Evolutionary conservation across 805 yeast genomes (phyloP).

Genomic region (baker's yeast (Saccharomyces cerevisiae)): DNA sequence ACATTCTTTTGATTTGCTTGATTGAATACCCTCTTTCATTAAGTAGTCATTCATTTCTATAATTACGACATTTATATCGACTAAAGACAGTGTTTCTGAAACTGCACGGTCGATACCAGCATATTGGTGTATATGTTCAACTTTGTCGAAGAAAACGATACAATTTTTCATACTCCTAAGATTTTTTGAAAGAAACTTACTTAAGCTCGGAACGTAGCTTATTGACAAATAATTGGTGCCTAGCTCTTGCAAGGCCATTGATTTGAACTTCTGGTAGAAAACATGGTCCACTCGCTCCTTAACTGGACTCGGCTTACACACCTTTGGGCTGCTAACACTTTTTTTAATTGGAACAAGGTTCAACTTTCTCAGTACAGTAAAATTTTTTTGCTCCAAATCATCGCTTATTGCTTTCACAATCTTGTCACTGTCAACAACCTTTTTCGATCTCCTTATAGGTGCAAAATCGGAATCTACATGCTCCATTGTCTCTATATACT

Average conservation of each 20-base stretch:
- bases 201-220: not conserved
- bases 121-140: not conserved
- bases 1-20: not conserved
- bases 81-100: not conserved
- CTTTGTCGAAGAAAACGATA: not conserved
- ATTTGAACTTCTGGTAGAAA: not conserved
- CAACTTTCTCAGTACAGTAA: constrained; percentile 13
- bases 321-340: not conserved
- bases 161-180: not conserved
- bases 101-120: not conserved
- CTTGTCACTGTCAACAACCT: constrained; percentile 14
- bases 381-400: constrained; percentile 18
- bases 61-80: not conserved
- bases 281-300: not conserved
- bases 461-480: constrained; percentile 22
- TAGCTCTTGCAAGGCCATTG: not conserved
- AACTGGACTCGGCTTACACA: not conserved
- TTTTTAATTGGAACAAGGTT: not conserved
- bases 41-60: not conserved
- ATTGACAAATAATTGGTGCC: not conserved
- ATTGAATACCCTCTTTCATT: not conserved
- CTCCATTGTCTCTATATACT: constrained; percentile 7
- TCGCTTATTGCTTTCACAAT: constrained; percentile 20
- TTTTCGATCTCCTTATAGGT: constrained; percentile 20
- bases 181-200: not conserved